Base-by-base conservation (phyloP, 2,329 filamentous ascomycete species). In the Didymella segeticola region DNA sequence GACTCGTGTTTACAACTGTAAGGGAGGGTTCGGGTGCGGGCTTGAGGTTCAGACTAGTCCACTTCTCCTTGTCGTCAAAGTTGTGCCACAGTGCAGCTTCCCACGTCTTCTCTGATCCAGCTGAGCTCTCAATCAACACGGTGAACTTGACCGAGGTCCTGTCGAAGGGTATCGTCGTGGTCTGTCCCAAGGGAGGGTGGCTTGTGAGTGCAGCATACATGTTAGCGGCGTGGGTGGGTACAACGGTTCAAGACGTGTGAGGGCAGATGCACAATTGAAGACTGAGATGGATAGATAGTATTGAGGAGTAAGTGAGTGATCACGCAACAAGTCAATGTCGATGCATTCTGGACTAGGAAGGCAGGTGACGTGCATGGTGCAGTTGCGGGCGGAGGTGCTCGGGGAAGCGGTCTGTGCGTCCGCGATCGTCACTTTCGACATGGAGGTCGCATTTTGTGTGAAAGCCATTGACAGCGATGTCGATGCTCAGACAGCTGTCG, bases 21-120 rank as follows among this genome's bases (percentile, higher is more conserved):
- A 72, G 67, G 9, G 27, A 30, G 38, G 64, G 56, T 31, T 68
- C 62, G 11, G 63, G 57, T 4, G 69, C 70, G 26, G 71, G 64
- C 46, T 84, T 79, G 2, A 95, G 77, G 22, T 77, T 76, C 15
- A 84, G 78, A 19, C 68, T 88, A 82, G 68, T 77, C 83, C 80
- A 93, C 77, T 74, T 75, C 56, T 86, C 82, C 79, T 61, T 80
- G 29, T 71, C 79, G 22, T 77, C 70, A 45, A 83, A 82, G 62
- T 89, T 86, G 58, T 90, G 85, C 90, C 91, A 96, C 7, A 96
- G 75, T 14, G 84, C 84, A 26, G 91, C 83, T 63, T 95, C 83
- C 88, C 90, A 95, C 17, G 80, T 66, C 56, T 83, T 76, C 7
- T 80, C 79, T 39, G 82, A 82, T 29, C 78, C 78, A 19, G 72